Evolutionary conservation across 768 basidiomycete genomes (phyloP), one percentile per base, ranked within the genome.

Genomic region (Phlebiopsis flavidoalba): DNA sequence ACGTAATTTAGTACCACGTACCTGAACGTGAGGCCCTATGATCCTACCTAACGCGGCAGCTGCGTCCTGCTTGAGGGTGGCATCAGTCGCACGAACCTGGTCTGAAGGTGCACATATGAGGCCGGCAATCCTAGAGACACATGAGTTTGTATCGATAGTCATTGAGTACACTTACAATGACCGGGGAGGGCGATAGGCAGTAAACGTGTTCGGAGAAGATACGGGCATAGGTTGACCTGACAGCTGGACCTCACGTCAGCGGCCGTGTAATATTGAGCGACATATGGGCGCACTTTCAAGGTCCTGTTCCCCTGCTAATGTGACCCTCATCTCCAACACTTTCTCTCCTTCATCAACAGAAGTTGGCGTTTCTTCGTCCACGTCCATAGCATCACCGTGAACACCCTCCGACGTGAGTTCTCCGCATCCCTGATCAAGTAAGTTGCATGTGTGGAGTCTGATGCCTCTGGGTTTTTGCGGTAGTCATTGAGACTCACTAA

Each of bases 351-450:
- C 77, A 35, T 70, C 71, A n/a, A 80, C 58, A 78, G 76, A 43
- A 76, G 54, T 15, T 80, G 76, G 66, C 77, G 67, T 65, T 37
- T 72, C 67, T 1, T 63, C 56, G 48, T 62, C 56, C 14, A 51
- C 19, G 3, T 49, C 37, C 46, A 48, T 50, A 3, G 19, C 22
- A 37, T 58, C 51, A 3, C 47, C 45, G 40, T 50, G 11, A 24
- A n/a, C 17, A 11, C n/a, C 48, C 5, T 21, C 22, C 21, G 65
- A 57, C 54, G 70, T 59, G 2, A 77, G 70, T 57, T 85, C 81
- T 24, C 91, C 91, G 14, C 79, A 83, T n/a, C n/a, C n/a, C n/a
- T n/a, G 12, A 93, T 66, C 40, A 89, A 72, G 73, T 89, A 92
- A 0, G 89, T 92, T n/a, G 91, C 89, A 57, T 75, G 76, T 22